Base-by-base conservation (phyloP, 768 basidiomycete genomes). In the Multifurca ochricompacta region DNA sequence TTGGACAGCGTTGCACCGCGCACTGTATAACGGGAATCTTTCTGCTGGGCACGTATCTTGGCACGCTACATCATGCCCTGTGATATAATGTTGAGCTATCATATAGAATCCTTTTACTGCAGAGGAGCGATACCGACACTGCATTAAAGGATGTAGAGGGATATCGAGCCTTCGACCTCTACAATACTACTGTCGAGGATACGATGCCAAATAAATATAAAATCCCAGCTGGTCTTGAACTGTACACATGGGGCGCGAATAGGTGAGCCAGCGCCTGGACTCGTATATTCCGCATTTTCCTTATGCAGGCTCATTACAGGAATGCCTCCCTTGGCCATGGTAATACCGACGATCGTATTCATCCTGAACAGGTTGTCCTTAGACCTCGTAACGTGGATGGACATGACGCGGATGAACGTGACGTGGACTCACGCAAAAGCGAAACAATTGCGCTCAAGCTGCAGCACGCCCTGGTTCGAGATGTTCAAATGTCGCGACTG, bases 1-100 rank as follows among this genome's bases (percentile, higher is more conserved):
- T 53, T 97, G 92, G 88, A 95, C 91, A 1, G 79, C 94, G 6
- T 72, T 98, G 19, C 95, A 99, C 64, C 74, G 92, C 44, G 90
- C 90, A 2, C 68, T 94, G 61, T 96, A 92, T 65, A 67, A 74
- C 34, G 90, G 88, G 1, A 91, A 92, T 62, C 56, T 93, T 8
- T 74, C 82, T 44, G 77, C 79, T 41, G 85, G 78, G 81, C 86
- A 59, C 56, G 84, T 74, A 14, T 19, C 25, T 16, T 23, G 10
- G 8, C 35, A 16, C 21, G 11, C 21, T 18, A 16, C 41, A 14
- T 14, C n/a, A 16, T 23, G 4, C 23, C n/a, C n/a, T 7, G 35
- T 25, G 9, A 42, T 23, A 16, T 8, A n/a, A n/a, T 16, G 8
- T 30, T 3, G 10, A 53, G 10, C 9, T 1, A 5, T 31, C 25